Base-by-base conservation (phyloP, 176 grass and related monocot species). In the Chloris gayana region DNA sequence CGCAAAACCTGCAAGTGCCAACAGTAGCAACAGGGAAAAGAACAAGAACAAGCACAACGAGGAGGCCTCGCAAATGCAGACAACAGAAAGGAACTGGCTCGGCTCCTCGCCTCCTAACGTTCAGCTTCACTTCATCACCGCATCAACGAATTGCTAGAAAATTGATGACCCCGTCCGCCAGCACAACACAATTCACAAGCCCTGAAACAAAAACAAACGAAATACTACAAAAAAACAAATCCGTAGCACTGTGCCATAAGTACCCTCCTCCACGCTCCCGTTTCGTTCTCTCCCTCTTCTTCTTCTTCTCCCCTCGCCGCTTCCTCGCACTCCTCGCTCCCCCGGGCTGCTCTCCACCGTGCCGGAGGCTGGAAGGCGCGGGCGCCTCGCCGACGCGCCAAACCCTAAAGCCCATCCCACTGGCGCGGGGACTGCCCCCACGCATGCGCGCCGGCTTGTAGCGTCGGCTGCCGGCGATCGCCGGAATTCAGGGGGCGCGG, bases 171-270 rank as follows among this genome's bases (percentile, higher is more conserved):
- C 10, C 17, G 31, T 51, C 30, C 26, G 30, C 75, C 32, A 45
- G 39, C 12, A 30, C 30, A 18, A 62, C 64, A 22, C 15, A 64
- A 50, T 34, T 78, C 80, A 63, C 19, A 19, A 12, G 17, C 37
- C 9, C 50, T 8, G 18, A 27, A 32, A 73, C 46, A 14, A 51
- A 25, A 57, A 13, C n/a, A 31, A 75, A 27, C 39, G 19, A 30
- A 30, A 46, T 42, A 27, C 6, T 57, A n/a, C n/a, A 37, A n/a
- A 24, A 21, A 51, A 67, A 56, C 9, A 74, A 83, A 66, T 33
- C 75, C 5, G 53, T 21, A 17, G 53, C 33, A 84, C 81, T 88
- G 87, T 87, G n/a, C 74, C 82, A 74, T 81, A 88, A 85, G 81
- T 80, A 84, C 80, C 82, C 85, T 69, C 33, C 19, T 17, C 57